Evolutionary conservation across 139 green algal species (phyloP).

Genomic region (Chlorella vulgaris): DNA sequence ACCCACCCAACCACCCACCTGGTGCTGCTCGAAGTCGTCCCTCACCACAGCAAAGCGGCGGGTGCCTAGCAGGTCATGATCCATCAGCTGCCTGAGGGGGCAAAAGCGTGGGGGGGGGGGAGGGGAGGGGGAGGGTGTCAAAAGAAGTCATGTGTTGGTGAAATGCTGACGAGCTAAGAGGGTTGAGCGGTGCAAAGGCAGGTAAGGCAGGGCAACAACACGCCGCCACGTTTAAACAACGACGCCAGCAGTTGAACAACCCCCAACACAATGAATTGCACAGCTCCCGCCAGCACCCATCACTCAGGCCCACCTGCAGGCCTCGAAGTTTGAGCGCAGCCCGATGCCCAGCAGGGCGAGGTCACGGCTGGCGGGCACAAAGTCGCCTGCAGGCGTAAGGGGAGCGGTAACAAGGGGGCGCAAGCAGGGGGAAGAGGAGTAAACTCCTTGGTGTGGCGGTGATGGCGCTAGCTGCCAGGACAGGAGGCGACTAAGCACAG

Average conservation of each 20-base stretch:
- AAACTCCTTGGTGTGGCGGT: no score
- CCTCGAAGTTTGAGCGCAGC: slow-evolving; percentile 89
- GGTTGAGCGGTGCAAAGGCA: no score
- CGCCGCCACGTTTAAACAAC: no score
- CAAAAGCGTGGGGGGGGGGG: not conserved
- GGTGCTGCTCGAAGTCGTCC: slow-evolving; percentile 90
- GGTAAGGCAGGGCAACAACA: no score
- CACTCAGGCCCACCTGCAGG: no score
- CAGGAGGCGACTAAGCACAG: no score
- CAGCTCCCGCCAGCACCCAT: no score
- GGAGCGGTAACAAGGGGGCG: not conserved
- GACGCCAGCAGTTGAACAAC: no score
- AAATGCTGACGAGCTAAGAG: no score
- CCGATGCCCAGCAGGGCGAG: slow-evolving; percentile 86
- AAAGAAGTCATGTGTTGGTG: no score
- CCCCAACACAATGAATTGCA: no score
- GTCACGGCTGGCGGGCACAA: slow-evolving; percentile 80
- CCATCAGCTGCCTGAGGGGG: slow-evolving; percentile 87
- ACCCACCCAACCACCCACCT: slow-evolving; percentile 54
- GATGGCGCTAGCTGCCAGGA: no score
- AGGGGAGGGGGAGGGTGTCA: not conserved
- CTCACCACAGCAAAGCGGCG: slow-evolving; percentile 84
- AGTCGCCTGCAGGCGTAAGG: slow-evolving; percentile 75
- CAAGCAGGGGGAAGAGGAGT: not conserved
- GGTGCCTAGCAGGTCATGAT: slow-evolving; percentile 84